Conservation (phyloP, 148 eudicot genomes). For the Chenopodium quinoa region DNA sequence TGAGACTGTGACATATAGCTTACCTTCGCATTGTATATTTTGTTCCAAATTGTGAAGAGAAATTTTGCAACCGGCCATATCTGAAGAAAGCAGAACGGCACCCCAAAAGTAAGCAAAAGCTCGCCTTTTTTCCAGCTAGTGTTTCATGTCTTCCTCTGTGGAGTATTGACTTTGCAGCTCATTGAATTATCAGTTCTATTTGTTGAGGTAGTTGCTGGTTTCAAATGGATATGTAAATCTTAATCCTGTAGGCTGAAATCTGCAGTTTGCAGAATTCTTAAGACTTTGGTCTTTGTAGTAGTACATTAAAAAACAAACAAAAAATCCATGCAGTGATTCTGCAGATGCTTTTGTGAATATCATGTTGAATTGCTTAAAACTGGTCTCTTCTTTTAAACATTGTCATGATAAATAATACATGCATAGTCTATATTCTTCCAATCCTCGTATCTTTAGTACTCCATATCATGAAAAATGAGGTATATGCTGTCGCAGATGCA, state of each 20-base stretch:
- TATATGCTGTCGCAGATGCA: background rate
- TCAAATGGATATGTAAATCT: slow-evolving; percentile 4
- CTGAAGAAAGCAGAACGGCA: slow-evolving; percentile 8
- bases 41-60: slow-evolving; percentile 7
- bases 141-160: slow-evolving; percentile 8
- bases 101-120: slow-evolving; percentile 14
- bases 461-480: background rate
- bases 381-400: background rate
- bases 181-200: background rate
- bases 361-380: slow-evolving; percentile 2
- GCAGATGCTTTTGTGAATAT: background rate
- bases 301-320: background rate
- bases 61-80: slow-evolving; percentile 2
- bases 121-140: background rate
- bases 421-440: background rate
- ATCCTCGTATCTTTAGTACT: background rate
- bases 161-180: slow-evolving; percentile 7
- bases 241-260: slow-evolving; percentile 7
- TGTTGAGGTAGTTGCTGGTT: slow-evolving; percentile 4
- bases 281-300: background rate
- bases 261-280: slow-evolving; percentile 17
- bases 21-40: slow-evolving; percentile 9
- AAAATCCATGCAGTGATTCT: slow-evolving; percentile 3
- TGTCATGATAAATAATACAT: slow-evolving; percentile 13
- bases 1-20: slow-evolving; percentile 1